Percentiles rank a stretch among this genome's conserved stretches.
phyloP scores from a whole-genome alignment of 768 basidiomycete species.

The Rhodotorula taiwanensis region DNA sequence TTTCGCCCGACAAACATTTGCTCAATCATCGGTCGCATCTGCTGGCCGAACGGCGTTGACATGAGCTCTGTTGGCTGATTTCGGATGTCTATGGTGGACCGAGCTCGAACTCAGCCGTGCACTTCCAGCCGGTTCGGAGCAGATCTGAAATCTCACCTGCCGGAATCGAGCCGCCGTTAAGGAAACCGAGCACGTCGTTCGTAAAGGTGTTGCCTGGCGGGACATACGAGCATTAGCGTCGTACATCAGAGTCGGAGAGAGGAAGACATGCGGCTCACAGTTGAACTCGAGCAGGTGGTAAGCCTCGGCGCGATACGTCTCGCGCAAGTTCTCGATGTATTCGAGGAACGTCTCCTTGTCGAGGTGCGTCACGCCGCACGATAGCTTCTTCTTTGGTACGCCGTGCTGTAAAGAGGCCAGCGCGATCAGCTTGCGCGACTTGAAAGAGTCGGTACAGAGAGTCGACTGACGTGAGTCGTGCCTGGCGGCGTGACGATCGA shows the following conservation, averaged over 20 bases:
- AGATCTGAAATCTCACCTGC: too few relatives aligned
- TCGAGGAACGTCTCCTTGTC: conserved; percentile 81
- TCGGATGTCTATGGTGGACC: conserved; percentile 16
- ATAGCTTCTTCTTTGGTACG: conserved; percentile 59
- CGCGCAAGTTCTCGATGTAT: conserved; percentile 65
- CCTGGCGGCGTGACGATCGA: conserved; percentile 59
- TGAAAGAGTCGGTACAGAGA: background rate
- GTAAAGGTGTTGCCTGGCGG: conserved; percentile 36
- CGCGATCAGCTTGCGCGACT: background rate
- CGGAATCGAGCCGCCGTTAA: conserved; percentile 34
- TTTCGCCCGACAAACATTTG: conserved; percentile 39
- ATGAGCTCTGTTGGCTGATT: conserved; percentile 40
- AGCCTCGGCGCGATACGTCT: conserved; percentile 56
- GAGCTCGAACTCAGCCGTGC: too few relatives aligned
- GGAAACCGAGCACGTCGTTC: conserved; percentile 38
- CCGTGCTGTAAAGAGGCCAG: conserved; percentile 56
- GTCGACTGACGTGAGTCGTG: conserved; percentile 61
- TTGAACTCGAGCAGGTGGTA: conserved; percentile 36
- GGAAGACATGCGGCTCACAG: conserved; percentile 16
- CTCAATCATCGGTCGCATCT: conserved; percentile 78
- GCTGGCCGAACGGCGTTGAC: conserved; percentile 67
- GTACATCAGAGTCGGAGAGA: background rate
- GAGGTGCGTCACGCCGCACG: conserved; percentile 71
- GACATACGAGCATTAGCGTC: background rate
- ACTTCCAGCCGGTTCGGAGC: too few relatives aligned